Evolutionary conservation across 805 yeast genomes (phyloP).

Genomic region (Cyberlindnera misumaiensis): DNA sequence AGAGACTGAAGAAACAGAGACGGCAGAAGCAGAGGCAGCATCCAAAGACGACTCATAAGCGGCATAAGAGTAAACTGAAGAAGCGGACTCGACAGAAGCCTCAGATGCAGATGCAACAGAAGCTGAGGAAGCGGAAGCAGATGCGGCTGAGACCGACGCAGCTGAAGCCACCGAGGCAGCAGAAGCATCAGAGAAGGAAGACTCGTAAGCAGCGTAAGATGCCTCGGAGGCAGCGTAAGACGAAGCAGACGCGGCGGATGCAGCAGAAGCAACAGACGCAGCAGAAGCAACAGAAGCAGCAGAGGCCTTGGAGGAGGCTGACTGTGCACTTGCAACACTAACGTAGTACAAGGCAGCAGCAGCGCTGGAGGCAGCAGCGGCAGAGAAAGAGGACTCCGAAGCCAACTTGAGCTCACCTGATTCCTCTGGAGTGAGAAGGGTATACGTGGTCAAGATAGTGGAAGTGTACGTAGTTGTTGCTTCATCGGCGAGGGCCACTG

Average conservation of each 20-base stretch:
- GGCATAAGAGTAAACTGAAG: slow-evolving; percentile 1
- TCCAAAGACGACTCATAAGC: slow-evolving; percentile 9
- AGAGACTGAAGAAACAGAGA: slow-evolving; percentile 7
- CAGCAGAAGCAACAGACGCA: slow-evolving; percentile 9
- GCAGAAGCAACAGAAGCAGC: slow-evolving; percentile 13
- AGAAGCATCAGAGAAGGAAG: slow-evolving; percentile 8
- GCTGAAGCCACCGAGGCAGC: slow-evolving; percentile 6
- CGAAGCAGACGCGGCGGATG: slow-evolving; percentile 4
- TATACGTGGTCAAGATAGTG: slow-evolving; percentile 28
- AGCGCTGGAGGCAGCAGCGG: slow-evolving; percentile 16
- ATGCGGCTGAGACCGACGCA: slow-evolving; percentile 10
- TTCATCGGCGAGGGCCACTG: slow-evolving; percentile 28
- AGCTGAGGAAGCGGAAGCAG: slow-evolving; percentile 17
- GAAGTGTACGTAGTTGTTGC: slow-evolving; percentile 32
- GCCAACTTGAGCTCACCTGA: slow-evolving; percentile 9
- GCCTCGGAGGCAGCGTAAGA: slow-evolving; percentile 5
- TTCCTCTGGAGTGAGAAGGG: slow-evolving; percentile 24
- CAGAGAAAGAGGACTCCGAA: slow-evolving; percentile 5
- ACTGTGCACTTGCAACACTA: slow-evolving; percentile 6
- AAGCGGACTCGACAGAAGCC: slow-evolving; percentile 16
- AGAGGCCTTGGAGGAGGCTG: slow-evolving; percentile 13
- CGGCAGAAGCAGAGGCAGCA: slow-evolving; percentile 17
- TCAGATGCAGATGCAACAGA: slow-evolving; percentile 19
- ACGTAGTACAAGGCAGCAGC: slow-evolving; percentile 13
- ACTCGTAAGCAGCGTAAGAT: slow-evolving; percentile 11